These are phyloP conservation scores for Dactylellina drechsleri DNA, from an alignment of 2,329 filamentous ascomycete genomes.

Conservation along the genomic window DNA sequence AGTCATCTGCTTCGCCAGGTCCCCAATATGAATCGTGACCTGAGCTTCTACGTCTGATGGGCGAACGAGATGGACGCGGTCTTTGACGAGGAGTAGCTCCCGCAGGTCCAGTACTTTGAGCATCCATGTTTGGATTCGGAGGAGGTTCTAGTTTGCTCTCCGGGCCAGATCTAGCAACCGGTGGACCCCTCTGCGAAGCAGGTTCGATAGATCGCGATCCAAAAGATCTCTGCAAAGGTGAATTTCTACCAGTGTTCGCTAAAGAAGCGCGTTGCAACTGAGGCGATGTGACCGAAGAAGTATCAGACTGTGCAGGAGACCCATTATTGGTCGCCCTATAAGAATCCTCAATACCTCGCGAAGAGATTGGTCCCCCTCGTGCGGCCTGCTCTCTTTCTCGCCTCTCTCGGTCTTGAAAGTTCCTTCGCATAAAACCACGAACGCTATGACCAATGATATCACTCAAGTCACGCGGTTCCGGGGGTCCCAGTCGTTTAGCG, in stretches of 20 bases:
- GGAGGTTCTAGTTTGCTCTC: constrained; percentile 12
- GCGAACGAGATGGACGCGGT: constrained; percentile 27
- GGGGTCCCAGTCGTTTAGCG: not conserved
- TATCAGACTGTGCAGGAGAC: constrained; percentile 38
- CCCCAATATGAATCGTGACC: constrained; percentile 42
- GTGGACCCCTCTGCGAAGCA: constrained; percentile 3
- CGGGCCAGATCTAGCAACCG: constrained; percentile 8
- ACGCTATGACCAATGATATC: constrained; percentile 49
- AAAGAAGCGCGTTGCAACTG: constrained; percentile 34
- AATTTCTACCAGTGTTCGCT: constrained; percentile 35
- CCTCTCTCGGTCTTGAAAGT: constrained; percentile 28
- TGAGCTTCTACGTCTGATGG: constrained; percentile 34
- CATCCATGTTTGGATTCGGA: constrained; percentile 3
- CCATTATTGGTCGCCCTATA: constrained; percentile 38
- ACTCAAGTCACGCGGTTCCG: constrained; percentile 43
- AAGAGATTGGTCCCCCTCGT: constrained; percentile 10
- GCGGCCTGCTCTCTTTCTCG: constrained; percentile 11
- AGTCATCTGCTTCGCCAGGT: constrained; percentile 36
- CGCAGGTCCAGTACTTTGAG: constrained; percentile 8
- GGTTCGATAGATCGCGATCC: constrained; percentile 35
- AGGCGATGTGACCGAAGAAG: constrained; percentile 33
- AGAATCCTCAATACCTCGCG: constrained; percentile 28
- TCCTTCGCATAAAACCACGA: constrained; percentile 44
- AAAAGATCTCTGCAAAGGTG: constrained; percentile 33
- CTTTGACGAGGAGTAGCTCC: constrained; percentile 14